Evolutionary conservation across 1,284 basidiomycete species (phyloP).

Genomic region (Trichosporon ovoides): DNA sequence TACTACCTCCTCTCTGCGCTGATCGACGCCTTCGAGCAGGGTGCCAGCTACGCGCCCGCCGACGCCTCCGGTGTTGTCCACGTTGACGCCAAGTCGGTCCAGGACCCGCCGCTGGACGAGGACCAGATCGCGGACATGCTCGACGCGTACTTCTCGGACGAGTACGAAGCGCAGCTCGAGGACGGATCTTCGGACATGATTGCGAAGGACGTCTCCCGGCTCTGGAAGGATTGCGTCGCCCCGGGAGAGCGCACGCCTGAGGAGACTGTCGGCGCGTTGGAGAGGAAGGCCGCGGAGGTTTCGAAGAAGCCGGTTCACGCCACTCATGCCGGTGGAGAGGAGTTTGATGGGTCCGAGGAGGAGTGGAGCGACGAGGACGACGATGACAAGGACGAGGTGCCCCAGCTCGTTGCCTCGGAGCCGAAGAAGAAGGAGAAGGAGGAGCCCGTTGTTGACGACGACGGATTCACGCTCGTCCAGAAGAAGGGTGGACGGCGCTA

Average conservation of each 20-base stretch:
- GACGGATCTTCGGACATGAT: conserved; percentile 70
- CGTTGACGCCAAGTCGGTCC: conserved; percentile 28
- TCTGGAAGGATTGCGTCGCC: conserved; percentile 58
- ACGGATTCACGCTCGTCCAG: conserved; percentile 78
- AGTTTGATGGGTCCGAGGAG: conserved; percentile 54
- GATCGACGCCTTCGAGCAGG: conserved; percentile 73
- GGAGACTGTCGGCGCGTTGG: conserved; percentile 58
- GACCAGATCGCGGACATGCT: conserved; percentile 72
- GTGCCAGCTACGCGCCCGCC: conserved; percentile 12
- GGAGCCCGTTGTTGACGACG: conserved; percentile 73
- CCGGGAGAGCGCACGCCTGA: conserved; percentile 51
- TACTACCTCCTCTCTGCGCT: conserved; percentile 74
- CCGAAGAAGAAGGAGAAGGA: conserved; percentile 47
- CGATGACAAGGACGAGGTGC: conserved; percentile 53
- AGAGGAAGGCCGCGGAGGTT: conserved; percentile 57
- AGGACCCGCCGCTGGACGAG: conserved; percentile 58
- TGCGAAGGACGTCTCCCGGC: conserved; percentile 61
- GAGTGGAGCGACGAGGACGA: conserved; percentile 51
- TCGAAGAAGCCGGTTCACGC: conserved; percentile 31
- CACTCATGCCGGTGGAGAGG: conserved; percentile 23
- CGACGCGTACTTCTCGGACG: conserved; percentile 68
- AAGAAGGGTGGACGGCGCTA: conserved; percentile 51
- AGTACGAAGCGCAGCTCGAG: conserved; percentile 74
- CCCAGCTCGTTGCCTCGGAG: conserved; percentile 53
- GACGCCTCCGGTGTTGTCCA: conserved; percentile 13